phyloP scores from a whole-genome alignment of 2,329 filamentous ascomycete species.

The Claviceps cyperi region DNA sequence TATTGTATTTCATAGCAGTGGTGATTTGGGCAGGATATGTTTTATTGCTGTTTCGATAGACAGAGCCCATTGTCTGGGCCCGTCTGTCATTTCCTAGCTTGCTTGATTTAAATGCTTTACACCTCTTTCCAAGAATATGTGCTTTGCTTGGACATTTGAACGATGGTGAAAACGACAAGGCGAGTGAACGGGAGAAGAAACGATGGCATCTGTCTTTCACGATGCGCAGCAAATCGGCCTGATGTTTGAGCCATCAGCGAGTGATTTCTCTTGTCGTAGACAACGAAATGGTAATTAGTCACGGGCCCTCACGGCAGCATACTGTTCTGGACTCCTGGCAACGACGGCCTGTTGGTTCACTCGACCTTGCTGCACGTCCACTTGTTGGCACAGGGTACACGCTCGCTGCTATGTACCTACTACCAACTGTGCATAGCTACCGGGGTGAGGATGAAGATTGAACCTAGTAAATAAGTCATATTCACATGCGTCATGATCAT shows the following conservation, averaged over 20 bases:
- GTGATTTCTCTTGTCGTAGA: too few relatives aligned
- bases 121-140: constrained; percentile 1
- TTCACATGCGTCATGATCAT: constrained; percentile 1
- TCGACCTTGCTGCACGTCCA: too few relatives aligned
- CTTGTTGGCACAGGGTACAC: too few relatives aligned
- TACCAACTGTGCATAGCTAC: background rate
- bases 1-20: constrained; percentile 28
- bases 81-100: constrained; percentile 25
- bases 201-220: too few relatives aligned
- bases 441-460: background rate
- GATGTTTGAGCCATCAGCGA: too few relatives aligned
- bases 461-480: background rate
- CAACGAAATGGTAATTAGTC: too few relatives aligned
- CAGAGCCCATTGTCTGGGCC: constrained; percentile 15
- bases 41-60: constrained; percentile 18
- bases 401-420: background rate
- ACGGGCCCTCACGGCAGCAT: too few relatives aligned
- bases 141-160: background rate
- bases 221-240: too few relatives aligned
- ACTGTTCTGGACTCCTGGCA: too few relatives aligned
- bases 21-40: constrained; percentile 18
- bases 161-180: too few relatives aligned
- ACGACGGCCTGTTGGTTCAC: too few relatives aligned
- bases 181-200: too few relatives aligned
- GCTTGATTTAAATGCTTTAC: constrained; percentile 22